Evolutionary conservation across 352 stramenopile species (phyloP).

Genomic region (Globisporangium perplexum): DNA sequence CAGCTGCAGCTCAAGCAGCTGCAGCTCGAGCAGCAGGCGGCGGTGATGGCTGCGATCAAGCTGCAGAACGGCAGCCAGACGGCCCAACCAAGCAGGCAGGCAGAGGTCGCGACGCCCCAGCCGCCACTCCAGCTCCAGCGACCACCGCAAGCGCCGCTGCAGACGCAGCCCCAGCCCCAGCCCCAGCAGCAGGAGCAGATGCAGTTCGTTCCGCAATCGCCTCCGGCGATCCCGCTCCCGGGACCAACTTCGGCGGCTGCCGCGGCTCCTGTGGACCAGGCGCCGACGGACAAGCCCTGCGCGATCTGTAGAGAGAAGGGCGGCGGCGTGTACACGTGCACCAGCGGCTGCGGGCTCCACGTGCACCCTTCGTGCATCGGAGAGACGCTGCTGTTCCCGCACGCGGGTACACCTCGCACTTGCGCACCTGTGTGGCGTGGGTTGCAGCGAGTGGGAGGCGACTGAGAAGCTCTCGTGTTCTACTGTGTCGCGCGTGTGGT

Average conservation of each 20-base stretch:
- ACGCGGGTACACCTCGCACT: constrained; percentile 20
- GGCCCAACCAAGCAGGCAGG: background rate
- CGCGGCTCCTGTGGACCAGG: background rate
- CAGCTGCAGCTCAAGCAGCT: constrained; percentile 17
- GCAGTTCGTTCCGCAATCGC: background rate
- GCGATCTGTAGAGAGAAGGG: constrained; percentile 46
- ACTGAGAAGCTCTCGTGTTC: too few relatives aligned
- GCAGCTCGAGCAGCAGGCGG: constrained; percentile 6
- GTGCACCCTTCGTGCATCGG: constrained; percentile 56
- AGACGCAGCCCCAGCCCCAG: too few relatives aligned
- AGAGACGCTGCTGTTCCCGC: constrained; percentile 49
- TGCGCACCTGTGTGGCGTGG: background rate
- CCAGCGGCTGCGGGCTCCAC: constrained; percentile 50
- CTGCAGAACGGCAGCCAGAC: constrained; percentile 7
- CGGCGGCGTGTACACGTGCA: constrained; percentile 49
- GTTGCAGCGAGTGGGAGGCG: too few relatives aligned
- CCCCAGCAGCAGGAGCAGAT: background rate
- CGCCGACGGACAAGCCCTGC: constrained; percentile 25
- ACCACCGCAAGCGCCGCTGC: constrained; percentile 2
- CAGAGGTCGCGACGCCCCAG: constrained; percentile 1
- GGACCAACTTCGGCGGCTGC: background rate
- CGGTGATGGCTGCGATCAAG: constrained; percentile 9
- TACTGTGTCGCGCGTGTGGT: constrained; percentile 1
- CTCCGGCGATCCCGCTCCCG: background rate
- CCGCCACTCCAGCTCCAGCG: constrained; percentile 10